Evolutionary conservation across 2,329 filamentous ascomycete genomes (phyloP).

Genomic region (Aureobasidium namibiae): DNA sequence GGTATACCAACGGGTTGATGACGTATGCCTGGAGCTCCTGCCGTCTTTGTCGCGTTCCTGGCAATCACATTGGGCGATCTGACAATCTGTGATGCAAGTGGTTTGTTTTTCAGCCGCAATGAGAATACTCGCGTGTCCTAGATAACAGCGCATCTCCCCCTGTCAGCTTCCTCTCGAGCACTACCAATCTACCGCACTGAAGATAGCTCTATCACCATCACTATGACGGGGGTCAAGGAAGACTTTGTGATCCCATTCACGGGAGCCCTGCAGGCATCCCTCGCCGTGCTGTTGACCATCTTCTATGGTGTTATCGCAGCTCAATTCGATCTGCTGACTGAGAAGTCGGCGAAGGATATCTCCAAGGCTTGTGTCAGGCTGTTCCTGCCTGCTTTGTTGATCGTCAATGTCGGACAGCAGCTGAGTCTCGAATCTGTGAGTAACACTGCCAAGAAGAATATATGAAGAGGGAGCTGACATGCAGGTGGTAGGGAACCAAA

Average conservation of each 20-base stretch:
- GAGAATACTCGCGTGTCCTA: neutral
- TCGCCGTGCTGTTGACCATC: constrained; percentile 48
- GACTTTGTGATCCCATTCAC: constrained; percentile 37
- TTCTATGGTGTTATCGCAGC: constrained; percentile 43
- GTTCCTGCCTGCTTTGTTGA: constrained; percentile 46
- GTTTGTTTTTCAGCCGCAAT: neutral
- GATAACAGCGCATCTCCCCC: neutral
- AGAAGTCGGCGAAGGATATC: constrained; percentile 42
- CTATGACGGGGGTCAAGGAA: constrained; percentile 4
- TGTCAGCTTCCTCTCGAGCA: neutral
- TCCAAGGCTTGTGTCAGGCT: constrained; percentile 45
- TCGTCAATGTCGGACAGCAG: constrained; percentile 46
- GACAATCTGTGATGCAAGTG: neutral
- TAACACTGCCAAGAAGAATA: neutral
- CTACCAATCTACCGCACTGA: neutral
- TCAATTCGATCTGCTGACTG: constrained; percentile 42
- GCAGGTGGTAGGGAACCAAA: constrained; percentile 8
- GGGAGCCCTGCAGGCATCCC: constrained; percentile 46
- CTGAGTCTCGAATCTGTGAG: constrained; percentile 42
- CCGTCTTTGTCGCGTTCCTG: neutral
- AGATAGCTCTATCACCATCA: neutral
- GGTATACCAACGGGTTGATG: neutral
- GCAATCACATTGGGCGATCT: neutral
- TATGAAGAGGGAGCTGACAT: neutral
- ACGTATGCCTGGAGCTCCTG: neutral